phyloP scores from a whole-genome alignment of 495 filamentous ascomycete species.

The Tuber magnatum region DNA sequence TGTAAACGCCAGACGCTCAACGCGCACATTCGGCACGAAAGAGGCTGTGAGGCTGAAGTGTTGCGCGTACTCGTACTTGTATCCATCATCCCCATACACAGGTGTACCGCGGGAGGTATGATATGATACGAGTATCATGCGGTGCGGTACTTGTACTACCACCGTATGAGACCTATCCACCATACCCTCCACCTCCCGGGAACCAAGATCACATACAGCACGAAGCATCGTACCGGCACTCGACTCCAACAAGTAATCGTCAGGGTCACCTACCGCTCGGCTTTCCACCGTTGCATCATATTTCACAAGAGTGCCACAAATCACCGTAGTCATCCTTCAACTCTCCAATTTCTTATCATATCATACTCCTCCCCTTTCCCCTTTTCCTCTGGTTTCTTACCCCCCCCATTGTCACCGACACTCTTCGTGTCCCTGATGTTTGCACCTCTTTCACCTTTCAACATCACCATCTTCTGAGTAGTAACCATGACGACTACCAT shows the following conservation, averaged over 20 bases:
- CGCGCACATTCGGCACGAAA: background rate
- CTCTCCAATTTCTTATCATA: background rate
- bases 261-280: background rate
- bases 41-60: constrained; percentile 2
- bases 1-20: background rate
- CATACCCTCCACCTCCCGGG: background rate
- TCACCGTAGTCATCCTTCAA: background rate
- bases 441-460: background rate
- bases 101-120: background rate
- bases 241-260: background rate
- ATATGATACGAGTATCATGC: too few species aligned
- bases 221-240: background rate
- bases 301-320: background rate
- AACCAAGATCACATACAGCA: background rate
- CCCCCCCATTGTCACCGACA: background rate
- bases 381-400: background rate
- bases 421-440: background rate
- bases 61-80: background rate
- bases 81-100: background rate
- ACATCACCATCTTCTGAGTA: background rate
- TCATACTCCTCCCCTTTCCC: background rate
- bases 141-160: too few species aligned
- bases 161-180: background rate
- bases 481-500: constrained; percentile 38
- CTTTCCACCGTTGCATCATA: background rate